Percentiles rank a stretch among this genome's conserved stretches.
Conservation (phyloP, 257 asterid genomes). For the Primulina huaijiensis region DNA sequence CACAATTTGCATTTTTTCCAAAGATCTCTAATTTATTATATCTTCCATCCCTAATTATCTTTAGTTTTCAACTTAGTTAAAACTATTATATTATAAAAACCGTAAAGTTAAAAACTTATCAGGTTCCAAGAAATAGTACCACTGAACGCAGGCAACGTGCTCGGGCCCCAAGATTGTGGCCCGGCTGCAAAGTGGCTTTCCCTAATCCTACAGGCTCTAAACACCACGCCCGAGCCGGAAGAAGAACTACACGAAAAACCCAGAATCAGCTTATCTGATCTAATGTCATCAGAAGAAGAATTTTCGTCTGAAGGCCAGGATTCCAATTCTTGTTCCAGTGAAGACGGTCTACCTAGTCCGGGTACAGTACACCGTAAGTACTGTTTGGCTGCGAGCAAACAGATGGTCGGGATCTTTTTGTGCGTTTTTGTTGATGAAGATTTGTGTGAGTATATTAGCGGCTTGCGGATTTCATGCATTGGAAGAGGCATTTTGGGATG, state of each 20-base stretch:
- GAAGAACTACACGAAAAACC: slow-evolving; percentile 26
- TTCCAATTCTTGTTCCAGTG: slow-evolving; percentile 22
- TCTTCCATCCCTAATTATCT: no score
- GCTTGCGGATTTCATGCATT: slow-evolving; percentile 47
- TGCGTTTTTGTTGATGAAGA: slow-evolving; percentile 49
- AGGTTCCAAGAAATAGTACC: slow-evolving; percentile 95
- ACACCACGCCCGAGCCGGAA: slow-evolving; percentile 20
- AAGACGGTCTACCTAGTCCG: slow-evolving; percentile 24
- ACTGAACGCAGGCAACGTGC: slow-evolving; percentile 72
- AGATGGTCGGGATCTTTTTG: slow-evolving; percentile 54
- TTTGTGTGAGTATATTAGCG: slow-evolving; percentile 32
- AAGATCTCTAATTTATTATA: no score
- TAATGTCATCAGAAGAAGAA: slow-evolving; percentile 37
- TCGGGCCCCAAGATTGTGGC: slow-evolving; percentile 65
- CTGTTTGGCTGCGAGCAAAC: slow-evolving; percentile 50
- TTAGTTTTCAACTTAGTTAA: no score
- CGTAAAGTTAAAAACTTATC: neutral
- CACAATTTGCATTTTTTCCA: no score
- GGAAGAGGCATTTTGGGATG: slow-evolving; percentile 62
- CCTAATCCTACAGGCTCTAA: slow-evolving; percentile 51
- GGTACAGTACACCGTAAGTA: slow-evolving; percentile 23
- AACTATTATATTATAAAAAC: no score
- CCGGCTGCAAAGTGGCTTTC: slow-evolving; percentile 80
- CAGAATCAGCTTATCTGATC: slow-evolving; percentile 52
- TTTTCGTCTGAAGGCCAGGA: slow-evolving; percentile 8